Evolutionary conservation across 2,329 filamentous ascomycete species (phyloP).

Genomic region (Cyphellophora europaea): DNA sequence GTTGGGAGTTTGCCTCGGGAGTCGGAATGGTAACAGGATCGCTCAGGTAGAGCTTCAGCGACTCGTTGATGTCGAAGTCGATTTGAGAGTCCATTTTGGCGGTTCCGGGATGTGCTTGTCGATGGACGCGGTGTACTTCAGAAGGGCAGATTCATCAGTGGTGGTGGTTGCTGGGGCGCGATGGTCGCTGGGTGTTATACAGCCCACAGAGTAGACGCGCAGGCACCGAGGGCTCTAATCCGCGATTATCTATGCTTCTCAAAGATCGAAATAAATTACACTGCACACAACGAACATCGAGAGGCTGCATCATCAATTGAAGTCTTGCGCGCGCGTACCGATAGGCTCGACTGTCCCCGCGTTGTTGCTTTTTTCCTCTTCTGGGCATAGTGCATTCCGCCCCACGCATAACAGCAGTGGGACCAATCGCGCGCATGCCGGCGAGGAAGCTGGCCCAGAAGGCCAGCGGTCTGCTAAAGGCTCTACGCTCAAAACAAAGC

Average conservation of each 20-base stretch:
- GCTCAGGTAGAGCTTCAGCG: constrained; percentile 92
- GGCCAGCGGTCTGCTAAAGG: constrained; percentile 10
- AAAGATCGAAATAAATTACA: too few species aligned
- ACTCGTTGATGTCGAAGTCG: constrained; percentile 91
- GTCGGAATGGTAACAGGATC: constrained; percentile 77
- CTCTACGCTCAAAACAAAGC: constrained; percentile 10
- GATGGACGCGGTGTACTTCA: neutral
- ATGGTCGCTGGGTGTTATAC: too few species aligned
- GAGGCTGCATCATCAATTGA: neutral
- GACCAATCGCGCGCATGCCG: neutral
- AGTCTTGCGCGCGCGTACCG: too few species aligned
- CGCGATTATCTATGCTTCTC: too few species aligned
- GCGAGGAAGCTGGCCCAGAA: constrained; percentile 12
- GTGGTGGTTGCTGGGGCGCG: too few species aligned
- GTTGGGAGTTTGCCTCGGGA: constrained; percentile 70
- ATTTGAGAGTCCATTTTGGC: constrained; percentile 51
- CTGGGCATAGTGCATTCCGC: too few species aligned
- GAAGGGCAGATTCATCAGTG: too few species aligned
- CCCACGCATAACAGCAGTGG: neutral
- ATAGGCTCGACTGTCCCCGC: too few species aligned
- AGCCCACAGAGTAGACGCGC: too few species aligned
- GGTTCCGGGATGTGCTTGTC: constrained; percentile 1
- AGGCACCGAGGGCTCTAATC: too few species aligned
- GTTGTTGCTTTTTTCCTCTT: too few species aligned
- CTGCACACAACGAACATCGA: neutral